These are phyloP conservation scores for Psilocybe cubensis DNA, from an alignment of 768 basidiomycete genomes.

Conservation along the genomic window DNA sequence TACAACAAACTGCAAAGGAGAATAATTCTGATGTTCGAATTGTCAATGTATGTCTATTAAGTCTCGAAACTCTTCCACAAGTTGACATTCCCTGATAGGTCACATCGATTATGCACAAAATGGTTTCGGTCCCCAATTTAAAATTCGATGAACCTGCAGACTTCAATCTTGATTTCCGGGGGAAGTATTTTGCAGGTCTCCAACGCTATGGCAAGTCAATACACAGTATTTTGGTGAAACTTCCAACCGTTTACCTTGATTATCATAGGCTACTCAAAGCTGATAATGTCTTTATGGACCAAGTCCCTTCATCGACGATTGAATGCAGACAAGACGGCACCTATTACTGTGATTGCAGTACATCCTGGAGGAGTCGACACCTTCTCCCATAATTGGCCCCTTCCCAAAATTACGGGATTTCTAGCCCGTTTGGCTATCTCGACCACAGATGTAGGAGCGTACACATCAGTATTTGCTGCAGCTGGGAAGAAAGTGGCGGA, in stretches of 20 bases:
- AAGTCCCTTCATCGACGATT: slow-evolving; percentile 18
- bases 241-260: neutral
- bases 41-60: slow-evolving; percentile 46
- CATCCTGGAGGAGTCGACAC: slow-evolving; percentile 35
- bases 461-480: slow-evolving; percentile 32
- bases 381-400: slow-evolving; percentile 25
- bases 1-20: slow-evolving; percentile 50
- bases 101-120: slow-evolving; percentile 22
- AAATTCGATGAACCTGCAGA: slow-evolving; percentile 23
- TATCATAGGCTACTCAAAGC: slow-evolving; percentile 22
- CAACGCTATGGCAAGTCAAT: slow-evolving; percentile 20
- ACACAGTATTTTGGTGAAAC: neutral
- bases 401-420: slow-evolving; percentile 17
- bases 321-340: slow-evolving; percentile 15
- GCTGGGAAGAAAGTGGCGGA: slow-evolving; percentile 24
- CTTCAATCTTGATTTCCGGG: slow-evolving; percentile 20
- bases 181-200: slow-evolving; percentile 16
- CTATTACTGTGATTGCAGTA: slow-evolving; percentile 22
- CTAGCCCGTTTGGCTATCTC: slow-evolving; percentile 23
- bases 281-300: slow-evolving; percentile 23
- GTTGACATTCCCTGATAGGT: slow-evolving; percentile 4
- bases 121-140: slow-evolving; percentile 10
- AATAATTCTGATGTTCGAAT: slow-evolving; percentile 63
- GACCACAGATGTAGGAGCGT: slow-evolving; percentile 25
- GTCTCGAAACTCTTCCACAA: neutral